Conservation (phyloP, 371 early-diverging fungal genomes). For the Mucor piriformis region DNA sequence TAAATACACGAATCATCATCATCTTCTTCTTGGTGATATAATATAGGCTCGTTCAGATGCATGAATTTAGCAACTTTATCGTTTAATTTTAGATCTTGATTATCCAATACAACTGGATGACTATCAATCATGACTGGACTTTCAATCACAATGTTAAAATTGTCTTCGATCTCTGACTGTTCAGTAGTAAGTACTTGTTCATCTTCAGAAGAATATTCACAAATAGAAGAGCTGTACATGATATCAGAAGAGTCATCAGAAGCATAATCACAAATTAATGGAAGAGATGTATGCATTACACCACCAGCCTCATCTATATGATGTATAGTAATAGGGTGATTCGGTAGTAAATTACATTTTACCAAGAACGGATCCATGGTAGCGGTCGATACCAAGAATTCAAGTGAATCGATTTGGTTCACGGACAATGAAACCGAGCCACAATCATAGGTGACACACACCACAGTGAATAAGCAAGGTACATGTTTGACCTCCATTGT, state of each 20-base stretch:
- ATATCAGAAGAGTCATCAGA: too few species aligned
- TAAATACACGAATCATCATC: constrained; percentile 11
- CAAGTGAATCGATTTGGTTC: constrained; percentile 7
- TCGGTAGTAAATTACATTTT: constrained; percentile 4
- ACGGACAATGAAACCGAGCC: constrained; percentile 6
- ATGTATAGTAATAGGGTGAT: constrained; percentile 8
- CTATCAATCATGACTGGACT: too few species aligned
- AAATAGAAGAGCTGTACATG: too few species aligned
- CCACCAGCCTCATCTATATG: background rate
- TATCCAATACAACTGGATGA: too few species aligned
- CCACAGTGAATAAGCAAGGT: constrained; percentile 5
- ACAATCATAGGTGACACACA: constrained; percentile 10
- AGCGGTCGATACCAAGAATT: background rate
- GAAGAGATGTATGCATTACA: background rate
- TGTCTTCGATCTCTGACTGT: too few species aligned
- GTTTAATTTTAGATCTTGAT: too few species aligned
- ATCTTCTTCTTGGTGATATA: constrained; percentile 11
- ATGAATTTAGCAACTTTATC: background rate
- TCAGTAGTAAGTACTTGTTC: too few species aligned
- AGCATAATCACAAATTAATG: background rate
- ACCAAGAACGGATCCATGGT: constrained; percentile 9
- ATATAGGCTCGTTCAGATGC: constrained; percentile 6
- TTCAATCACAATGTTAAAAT: too few species aligned
- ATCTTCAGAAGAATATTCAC: too few species aligned
- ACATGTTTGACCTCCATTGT: constrained; percentile 1